phyloP scores from a whole-genome alignment of 495 filamentous ascomycete genomes.

The Oidiodendron maius region DNA sequence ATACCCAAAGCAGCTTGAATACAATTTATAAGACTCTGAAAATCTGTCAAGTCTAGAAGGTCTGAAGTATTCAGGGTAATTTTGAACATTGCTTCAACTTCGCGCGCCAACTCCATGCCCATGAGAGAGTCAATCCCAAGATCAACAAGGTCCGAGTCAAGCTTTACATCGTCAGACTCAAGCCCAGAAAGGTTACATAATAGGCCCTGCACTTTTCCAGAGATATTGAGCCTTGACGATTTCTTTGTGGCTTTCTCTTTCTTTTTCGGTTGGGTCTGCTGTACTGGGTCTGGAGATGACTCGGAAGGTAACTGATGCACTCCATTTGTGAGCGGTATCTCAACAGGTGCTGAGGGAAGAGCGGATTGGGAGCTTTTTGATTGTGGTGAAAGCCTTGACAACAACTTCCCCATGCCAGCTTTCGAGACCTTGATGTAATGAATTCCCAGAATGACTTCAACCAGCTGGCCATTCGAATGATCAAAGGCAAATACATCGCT shows the following conservation, averaged over 20 bases:
- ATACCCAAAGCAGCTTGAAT: slow-evolving; percentile 12
- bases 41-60: slow-evolving; percentile 30
- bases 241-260: background rate
- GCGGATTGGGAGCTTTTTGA: slow-evolving; percentile 15
- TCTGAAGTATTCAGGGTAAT: slow-evolving; percentile 28
- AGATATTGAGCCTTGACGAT: slow-evolving; percentile 21
- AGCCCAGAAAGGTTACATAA: slow-evolving; percentile 37
- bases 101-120: slow-evolving; percentile 47
- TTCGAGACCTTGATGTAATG: slow-evolving; percentile 39
- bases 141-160: slow-evolving; percentile 35
- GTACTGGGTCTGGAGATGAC: too few relatives aligned
- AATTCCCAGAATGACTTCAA: slow-evolving; percentile 46
- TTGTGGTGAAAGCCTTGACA: slow-evolving; percentile 16
- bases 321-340: slow-evolving; percentile 6
- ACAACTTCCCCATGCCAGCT: slow-evolving; percentile 34
- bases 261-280: slow-evolving; percentile 16
- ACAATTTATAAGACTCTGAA: slow-evolving; percentile 23
- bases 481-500: slow-evolving; percentile 51
- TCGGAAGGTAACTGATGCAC: background rate
- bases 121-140: slow-evolving; percentile 51
- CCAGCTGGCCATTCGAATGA: slow-evolving; percentile 28
- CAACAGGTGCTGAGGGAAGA: slow-evolving; percentile 18
- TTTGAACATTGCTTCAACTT: slow-evolving; percentile 41
- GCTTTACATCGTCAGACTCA: slow-evolving; percentile 33
- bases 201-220: slow-evolving; percentile 20